phyloP scores from a whole-genome alignment of 73 alveolate genomes.

The Breviolum minutum region DNA sequence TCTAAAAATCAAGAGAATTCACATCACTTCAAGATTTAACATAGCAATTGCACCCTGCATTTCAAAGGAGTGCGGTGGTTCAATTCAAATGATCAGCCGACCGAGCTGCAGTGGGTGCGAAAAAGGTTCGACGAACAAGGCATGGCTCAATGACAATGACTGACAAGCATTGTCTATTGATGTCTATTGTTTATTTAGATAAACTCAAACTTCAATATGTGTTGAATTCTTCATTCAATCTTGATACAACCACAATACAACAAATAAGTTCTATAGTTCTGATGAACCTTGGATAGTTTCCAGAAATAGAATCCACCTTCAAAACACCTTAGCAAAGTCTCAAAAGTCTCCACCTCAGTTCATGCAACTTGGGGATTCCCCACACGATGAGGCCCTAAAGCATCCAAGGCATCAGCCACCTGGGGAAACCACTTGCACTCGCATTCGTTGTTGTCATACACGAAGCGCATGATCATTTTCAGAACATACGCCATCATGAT shows the following conservation, averaged over 20 bases:
- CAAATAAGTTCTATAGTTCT: neutral
- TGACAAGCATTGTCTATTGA: neutral
- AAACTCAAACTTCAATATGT: no score
- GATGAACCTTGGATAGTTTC: neutral
- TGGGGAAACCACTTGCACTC: neutral
- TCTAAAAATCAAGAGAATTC: no score
- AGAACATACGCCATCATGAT: no score
- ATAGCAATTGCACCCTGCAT: no score
- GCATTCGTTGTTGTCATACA: no score
- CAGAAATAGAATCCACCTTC: neutral
- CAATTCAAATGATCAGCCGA: no score
- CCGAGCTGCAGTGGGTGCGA: no score
- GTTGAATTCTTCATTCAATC: neutral
- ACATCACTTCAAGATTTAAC: no score
- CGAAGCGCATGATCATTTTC: no score
- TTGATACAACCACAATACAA: neutral
- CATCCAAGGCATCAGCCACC: constrained; percentile 66
- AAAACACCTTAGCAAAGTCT: neutral
- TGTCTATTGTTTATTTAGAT: neutral
- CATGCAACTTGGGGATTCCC: neutral
- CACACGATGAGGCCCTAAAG: constrained; percentile 33
- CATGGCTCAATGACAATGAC: neutral
- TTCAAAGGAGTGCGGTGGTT: no score
- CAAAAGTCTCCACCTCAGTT: no score
- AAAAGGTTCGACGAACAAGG: neutral